A percentile compares a stretch with the other conserved stretches of the same genome.
These are phyloP conservation scores for Mucor plumbeus DNA, from an alignment of 371 early-diverging fungal genomes.

Conservation along the genomic window DNA sequence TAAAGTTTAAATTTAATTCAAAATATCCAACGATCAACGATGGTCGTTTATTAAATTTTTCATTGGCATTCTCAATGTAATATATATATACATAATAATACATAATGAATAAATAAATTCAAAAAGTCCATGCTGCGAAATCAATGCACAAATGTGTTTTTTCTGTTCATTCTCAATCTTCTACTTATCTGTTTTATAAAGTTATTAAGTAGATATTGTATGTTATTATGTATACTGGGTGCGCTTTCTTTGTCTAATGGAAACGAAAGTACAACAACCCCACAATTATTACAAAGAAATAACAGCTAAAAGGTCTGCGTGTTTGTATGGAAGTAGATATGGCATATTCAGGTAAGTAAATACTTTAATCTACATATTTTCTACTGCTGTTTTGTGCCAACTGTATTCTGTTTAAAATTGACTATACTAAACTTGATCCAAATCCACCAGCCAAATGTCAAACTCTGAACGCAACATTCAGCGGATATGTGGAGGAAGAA, in stretches of 20 bases:
- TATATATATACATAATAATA: not conserved
- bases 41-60: slow-evolving; percentile 8
- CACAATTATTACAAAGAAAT: not conserved
- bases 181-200: not conserved
- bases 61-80: not conserved
- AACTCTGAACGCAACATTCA: not conserved
- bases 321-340: not conserved
- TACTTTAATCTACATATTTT: not conserved
- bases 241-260: not conserved
- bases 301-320: not conserved
- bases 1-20: not conserved
- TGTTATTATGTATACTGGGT: not conserved
- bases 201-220: not conserved
- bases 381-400: not conserved
- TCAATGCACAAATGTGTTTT: not conserved
- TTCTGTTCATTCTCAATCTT: not conserved
- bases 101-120: not conserved
- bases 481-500: slow-evolving; percentile 4
- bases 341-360: slow-evolving; percentile 11
- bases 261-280: not conserved
- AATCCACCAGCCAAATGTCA: slow-evolving; percentile 4
- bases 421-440: not conserved
- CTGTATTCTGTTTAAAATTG: not conserved
- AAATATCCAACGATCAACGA: slow-evolving; percentile 6
- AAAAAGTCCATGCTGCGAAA: not conserved